These are phyloP conservation scores for Trichophyton verrucosum DNA, from an alignment of 2,329 filamentous ascomycete species.

Conservation along the genomic window DNA sequence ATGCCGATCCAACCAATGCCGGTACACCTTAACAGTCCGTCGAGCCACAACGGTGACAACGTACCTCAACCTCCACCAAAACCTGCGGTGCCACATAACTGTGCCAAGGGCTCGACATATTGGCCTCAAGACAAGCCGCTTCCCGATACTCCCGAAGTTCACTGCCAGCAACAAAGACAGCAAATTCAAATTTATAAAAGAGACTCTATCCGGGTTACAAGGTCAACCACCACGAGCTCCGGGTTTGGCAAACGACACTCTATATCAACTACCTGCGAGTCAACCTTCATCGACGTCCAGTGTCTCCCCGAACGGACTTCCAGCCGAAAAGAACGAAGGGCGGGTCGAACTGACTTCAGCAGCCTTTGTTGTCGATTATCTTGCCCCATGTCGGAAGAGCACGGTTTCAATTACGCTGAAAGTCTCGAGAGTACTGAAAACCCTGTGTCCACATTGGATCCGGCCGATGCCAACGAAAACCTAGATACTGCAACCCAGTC, in stretches of 20 bases:
- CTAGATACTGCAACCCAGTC: not conserved
- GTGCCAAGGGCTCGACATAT: not conserved
- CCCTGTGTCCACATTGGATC: not conserved
- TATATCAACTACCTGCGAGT: constrained; percentile 6
- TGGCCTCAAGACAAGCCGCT: constrained; percentile 3
- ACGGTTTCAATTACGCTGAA: not conserved
- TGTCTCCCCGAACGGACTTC: constrained; percentile 13
- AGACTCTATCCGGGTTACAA: constrained; percentile 2
- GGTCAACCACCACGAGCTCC: not conserved
- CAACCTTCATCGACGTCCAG: constrained; percentile 11
- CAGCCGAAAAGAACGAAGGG: constrained; percentile 14
- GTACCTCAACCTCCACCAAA: not conserved
- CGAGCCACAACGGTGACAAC: not conserved
- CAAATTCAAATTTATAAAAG: not conserved
- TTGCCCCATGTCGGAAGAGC: constrained; percentile 6
- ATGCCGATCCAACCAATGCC: constrained; percentile 1
- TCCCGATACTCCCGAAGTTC: not conserved
- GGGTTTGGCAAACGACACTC: constrained; percentile 1
- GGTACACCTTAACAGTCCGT: not conserved
- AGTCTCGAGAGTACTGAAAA: not conserved
- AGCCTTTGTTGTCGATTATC: constrained; percentile 7
- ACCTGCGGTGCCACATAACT: not conserved
- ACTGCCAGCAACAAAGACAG: not conserved
- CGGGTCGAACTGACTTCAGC: constrained; percentile 5
- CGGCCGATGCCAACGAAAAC: not conserved